A percentile compares a stretch with the other conserved stretches of the same genome.
phyloP scores from a whole-genome alignment of 371 early-diverging fungal species.

The Saksenaea vasiformis region DNA sequence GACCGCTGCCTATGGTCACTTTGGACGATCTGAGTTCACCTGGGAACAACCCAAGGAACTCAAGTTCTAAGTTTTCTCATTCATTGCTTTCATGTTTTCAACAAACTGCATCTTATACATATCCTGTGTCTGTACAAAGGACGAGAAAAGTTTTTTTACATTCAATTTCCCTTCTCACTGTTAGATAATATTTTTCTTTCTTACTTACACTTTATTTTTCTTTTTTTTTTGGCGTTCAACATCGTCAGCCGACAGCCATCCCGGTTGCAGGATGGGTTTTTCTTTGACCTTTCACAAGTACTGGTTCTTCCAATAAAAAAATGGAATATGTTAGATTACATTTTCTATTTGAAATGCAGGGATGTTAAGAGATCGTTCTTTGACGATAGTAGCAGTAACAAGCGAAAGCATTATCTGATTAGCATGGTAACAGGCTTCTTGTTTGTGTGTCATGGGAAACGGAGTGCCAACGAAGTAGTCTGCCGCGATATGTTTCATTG shows the following conservation, averaged over 20 bases:
- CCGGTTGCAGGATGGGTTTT: conserved; percentile 46
- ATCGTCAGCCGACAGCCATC: conserved; percentile 40
- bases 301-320: conserved; percentile 5
- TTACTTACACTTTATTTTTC: conserved; percentile 18
- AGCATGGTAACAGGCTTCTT: too few relatives aligned
- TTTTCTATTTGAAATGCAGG: neutral
- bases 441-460: too few relatives aligned
- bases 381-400: too few relatives aligned
- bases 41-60: conserved; percentile 97
- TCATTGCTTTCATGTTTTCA: conserved; percentile 35
- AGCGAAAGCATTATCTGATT: too few relatives aligned
- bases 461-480: too few relatives aligned
- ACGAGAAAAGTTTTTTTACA: neutral
- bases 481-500: too few relatives aligned
- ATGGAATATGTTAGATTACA: neutral
- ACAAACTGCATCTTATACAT: conserved; percentile 37
- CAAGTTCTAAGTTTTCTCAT: conserved; percentile 64
- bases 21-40: conserved; percentile 95
- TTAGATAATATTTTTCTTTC: conserved; percentile 27
- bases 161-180: conserved; percentile 24
- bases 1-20: conserved; percentile 99
- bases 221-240: conserved; percentile 31
- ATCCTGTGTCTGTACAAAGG: conserved; percentile 9
- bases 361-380: too few relatives aligned
- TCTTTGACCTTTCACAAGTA: neutral